Evolutionary conservation across 2,329 filamentous ascomycete genomes (phyloP), one percentile per base, ranked within the genome.

Genomic region (Xylariaceae sp.): DNA sequence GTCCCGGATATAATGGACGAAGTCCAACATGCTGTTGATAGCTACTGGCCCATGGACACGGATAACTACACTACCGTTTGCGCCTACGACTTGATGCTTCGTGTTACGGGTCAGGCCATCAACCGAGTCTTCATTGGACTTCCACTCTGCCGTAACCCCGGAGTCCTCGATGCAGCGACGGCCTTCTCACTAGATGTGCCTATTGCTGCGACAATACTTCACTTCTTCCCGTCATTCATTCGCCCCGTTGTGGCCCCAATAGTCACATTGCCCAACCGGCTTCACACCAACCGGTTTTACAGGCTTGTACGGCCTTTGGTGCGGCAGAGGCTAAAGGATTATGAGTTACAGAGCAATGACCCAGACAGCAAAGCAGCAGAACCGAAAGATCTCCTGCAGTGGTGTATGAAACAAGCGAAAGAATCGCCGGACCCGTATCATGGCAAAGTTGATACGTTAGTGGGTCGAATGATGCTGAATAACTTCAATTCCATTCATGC

Each of bases 401-500:
- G 58, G 62, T 53, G 45, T 6, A 28, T 63, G 16, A 19, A 56
- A 6, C 56, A 60, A 47, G 61, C 52, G 12, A 52, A 54, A 28
- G 24, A 33, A 2, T 24, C 26, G 6, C 65, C 58, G 24, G 66
- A 72, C 47, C 66, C 70, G 11, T 66, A 66, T 56, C 46, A 66
- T 46, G 64, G 58, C 49, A 55, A 61, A 26, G 47, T 60, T 0
- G 53, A 63, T n/a, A 69, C 68, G 9, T 55, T 74, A 6, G 65
- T 67, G 2, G 65, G 62, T 19, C 67, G 70, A 4, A 51, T 73
- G 9, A 55, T 75, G 40, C 36, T 70, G 8, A 63, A 77, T 44
- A 74, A 73, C 56, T 71, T 76, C 57, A 72, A 71, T 24, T 68
- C 74, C 7, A 75, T 78, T 24, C 74, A 76, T 56, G 76, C 76